Evolutionary conservation across 495 filamentous ascomycete genomes (phyloP), one percentile per base, ranked within the genome.

Genomic region (Hypoxylon lenormandii): DNA sequence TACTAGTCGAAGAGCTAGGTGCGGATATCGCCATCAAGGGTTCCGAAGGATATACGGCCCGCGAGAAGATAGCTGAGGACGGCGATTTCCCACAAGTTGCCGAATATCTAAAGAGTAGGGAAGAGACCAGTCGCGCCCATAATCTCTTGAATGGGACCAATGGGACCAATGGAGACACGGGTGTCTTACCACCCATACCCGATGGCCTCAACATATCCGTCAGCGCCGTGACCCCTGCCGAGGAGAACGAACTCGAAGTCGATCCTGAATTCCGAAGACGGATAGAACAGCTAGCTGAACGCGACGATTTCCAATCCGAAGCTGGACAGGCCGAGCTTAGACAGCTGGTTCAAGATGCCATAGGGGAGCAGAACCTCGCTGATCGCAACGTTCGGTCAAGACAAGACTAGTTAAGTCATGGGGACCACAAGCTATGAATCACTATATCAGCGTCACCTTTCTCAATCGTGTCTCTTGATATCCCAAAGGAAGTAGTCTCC

Each of bases 1-100:
- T 87, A 26, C 81, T 97, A 10, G 85, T 97, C 4, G 91, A 96
- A 74, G 92, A 96, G 73, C 81, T 98, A 2, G 87, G 87, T 1
- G 87, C 91, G 28, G 87, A 94, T 69, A 77, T 85, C 30, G 80
- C 79, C 37, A 80, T 86, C 47, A 83, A 74, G 58, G 91, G 91
- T 70, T 76, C 84, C 23, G 89, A 92, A 33, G 90, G 88, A 4
- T 72, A 87, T 63, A 92, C 87, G 13, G 92, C 92, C 1, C 80
- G 83, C 50, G 88, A 96, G 60, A 88, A 88, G 70, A 89, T 94
- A 52, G 85, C 86, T 64, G 82, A 78, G 11, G 92, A 94, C 19
- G 90, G 81, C 0, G 90, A 92, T 0, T 92, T 86, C 63, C 88
- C 87, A 0, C 78, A 86, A 5, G 85, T 96, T 38, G 87, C 85